Base-by-base conservation (phyloP, 2,329 filamentous ascomycete genomes). In the Dryadomyces sulphureus region DNA sequence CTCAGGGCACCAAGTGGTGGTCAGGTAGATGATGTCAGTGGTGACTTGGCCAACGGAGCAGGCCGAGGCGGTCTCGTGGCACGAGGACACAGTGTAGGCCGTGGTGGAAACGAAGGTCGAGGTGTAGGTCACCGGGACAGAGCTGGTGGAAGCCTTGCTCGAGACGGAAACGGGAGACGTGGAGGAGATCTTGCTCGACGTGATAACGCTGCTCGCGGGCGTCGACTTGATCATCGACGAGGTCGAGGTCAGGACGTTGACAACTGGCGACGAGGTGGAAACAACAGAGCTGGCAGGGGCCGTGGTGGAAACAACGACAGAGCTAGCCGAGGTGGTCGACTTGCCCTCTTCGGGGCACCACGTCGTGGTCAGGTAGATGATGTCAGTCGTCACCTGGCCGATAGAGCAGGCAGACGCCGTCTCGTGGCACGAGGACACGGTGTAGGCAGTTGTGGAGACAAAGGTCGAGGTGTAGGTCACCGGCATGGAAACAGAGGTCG, bases 1-100 rank as follows among this genome's bases (percentile, higher is more conserved):
- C 41, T 67, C 59, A 11, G 66, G 65, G 59, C 64, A 66, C 47
- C 67, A 56, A 6, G 65, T 68, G 32, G 65, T 68, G 40, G 45
- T 45, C 12, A 55, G 39, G 42, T 58, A 52, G 43, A 59, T 52
- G 30, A 55, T 55, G 54, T 57, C 49, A 5, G 54, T 55, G 35
- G 54, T 57, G 9, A 54, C 50, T n/a, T 41, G 20, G 27, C 32
- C 21, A 14, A 39, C 50, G 6, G 55, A 54, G 54, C 57, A 59
- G 45, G 53, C 47, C 24, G 56, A 55, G 8, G 55, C 35, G 12
- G 42, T 54, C 2, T 52, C 48, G 7, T 53, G 44, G 46, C 56
- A 60, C 21, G 50, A 48, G 1, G 53, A 57, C 41, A 59, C 45
- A 43, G 57, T 59, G 45, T 55, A 43, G 49, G 57, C 41, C n/a